phyloP scores from a whole-genome alignment of 2,329 filamentous ascomycete species.

The Monilinia fructicola region DNA sequence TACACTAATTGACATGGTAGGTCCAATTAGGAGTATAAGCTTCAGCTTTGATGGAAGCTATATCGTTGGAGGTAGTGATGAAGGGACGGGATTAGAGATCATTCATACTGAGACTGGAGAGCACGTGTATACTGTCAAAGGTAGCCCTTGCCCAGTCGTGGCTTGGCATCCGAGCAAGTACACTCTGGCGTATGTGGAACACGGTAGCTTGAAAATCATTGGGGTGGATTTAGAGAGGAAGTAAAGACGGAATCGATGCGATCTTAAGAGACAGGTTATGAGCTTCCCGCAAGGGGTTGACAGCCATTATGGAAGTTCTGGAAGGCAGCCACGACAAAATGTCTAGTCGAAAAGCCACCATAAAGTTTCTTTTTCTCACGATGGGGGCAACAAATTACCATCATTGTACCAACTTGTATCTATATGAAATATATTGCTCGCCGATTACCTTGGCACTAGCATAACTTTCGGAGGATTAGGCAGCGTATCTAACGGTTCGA shows the following conservation, averaged over 20 bases:
- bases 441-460: background rate
- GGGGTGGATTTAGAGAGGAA: conserved; percentile 40
- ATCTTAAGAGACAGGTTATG: background rate
- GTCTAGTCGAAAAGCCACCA: conserved; percentile 3
- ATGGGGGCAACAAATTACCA: background rate
- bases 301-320: background rate
- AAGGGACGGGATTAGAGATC: conserved; percentile 67
- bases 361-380: background rate
- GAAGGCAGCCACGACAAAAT: conserved; percentile 2
- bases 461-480: background rate
- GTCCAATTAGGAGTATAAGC: conserved; percentile 67
- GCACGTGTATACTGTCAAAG: conserved; percentile 69
- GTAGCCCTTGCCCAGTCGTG: conserved; percentile 63
- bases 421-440: conserved; percentile 1
- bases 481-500: background rate
- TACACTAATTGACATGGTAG: conserved; percentile 67
- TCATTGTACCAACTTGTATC: background rate
- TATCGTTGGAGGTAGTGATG: conserved; percentile 71
- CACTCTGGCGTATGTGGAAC: conserved; percentile 70
- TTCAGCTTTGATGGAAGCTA: conserved; percentile 79
- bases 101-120: conserved; percentile 74
- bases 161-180: conserved; percentile 77
- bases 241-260: conserved; percentile 23
- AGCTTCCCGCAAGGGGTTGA: background rate
- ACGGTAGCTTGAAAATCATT: conserved; percentile 63